Percentiles rank a stretch among this genome's conserved stretches.
Evolutionary conservation across 164 flowering plant genomes (phyloP).

Genomic region (Euptelea pleiosperma): DNA sequence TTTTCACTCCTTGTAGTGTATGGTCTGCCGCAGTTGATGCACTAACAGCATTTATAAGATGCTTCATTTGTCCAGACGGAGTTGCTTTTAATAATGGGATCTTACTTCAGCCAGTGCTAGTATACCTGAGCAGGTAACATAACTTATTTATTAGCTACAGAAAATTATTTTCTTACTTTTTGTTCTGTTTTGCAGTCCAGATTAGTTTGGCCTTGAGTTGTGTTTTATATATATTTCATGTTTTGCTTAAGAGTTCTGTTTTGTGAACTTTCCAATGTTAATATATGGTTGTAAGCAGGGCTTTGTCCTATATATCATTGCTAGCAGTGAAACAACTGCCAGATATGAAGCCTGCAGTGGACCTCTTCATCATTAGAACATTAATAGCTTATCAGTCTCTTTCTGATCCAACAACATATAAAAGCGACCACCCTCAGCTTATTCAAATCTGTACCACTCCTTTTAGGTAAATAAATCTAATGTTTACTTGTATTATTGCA

Average conservation of each 20-base stretch:
- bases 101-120: constrained; percentile 82
- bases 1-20: constrained; percentile 45
- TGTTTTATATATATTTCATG: not conserved
- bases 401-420: constrained; percentile 77
- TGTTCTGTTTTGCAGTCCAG: not conserved
- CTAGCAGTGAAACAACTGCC: constrained; percentile 46
- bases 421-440: constrained; percentile 68
- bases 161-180: not conserved
- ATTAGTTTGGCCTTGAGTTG: not conserved
- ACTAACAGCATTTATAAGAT: constrained; percentile 71
- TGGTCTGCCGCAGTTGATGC: constrained; percentile 95
- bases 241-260: not conserved
- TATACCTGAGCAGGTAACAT: constrained; percentile 64
- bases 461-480: constrained; percentile 51
- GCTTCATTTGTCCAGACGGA: constrained; percentile 54
- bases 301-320: constrained; percentile 59
- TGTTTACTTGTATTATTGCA: not conserved
- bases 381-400: constrained; percentile 80
- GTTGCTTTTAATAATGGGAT: constrained; percentile 41
- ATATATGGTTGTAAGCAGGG: constrained; percentile 47
- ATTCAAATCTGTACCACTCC: constrained; percentile 77
- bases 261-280: not conserved
- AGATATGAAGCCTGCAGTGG: constrained; percentile 46
- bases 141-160: not conserved
- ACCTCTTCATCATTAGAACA: constrained; percentile 58